Evolutionary conservation across 345 rosid genomes (phyloP), one percentile per base, ranked within the genome.

Genomic region (Dipteronia dyeriana): DNA sequence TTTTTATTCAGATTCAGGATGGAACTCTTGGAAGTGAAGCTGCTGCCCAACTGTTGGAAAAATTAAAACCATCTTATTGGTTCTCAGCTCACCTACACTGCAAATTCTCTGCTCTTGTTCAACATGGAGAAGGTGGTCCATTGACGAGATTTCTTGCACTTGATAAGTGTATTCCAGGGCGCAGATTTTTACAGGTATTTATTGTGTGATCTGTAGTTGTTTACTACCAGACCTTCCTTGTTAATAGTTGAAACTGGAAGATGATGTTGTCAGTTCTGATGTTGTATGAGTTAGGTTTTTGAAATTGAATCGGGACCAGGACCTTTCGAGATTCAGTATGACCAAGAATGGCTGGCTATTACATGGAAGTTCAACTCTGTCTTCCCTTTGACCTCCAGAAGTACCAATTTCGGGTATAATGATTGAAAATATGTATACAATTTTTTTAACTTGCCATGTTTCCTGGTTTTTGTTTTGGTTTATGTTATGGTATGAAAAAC

Each of bases 31-130:
- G 97, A 86, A 92, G 92, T 84, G 90, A 89, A 85, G 90, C 97
- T 80, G 95, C 97, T 49, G 92, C 98, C 73, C 87, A 86, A 66
- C 89, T 96, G 83, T 85, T 96, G 29, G 89, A 90, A 81, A 90
- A 92, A 76, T 80, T 94, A 69, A 96, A 86, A 79, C 97, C 97
- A 16, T 73, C 76, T 63, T 91, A 89, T 83, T 96, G 98, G 99
- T 96, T 96, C 85, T 91, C 99, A 14, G 98, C 97, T 85, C 97
- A 96, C 78, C 85, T 96, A 51, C 98, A 92, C 84, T 96, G 97
- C 84, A 89, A 94, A 82, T 94, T 96, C 80, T 81, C 94, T 68
- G 97, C 98, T 81, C 81, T 90, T 79, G 93, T 96, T 84, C 91
- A 91, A 76, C 99, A 94, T 74, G 91, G 91, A 9, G 85, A 85